These are phyloP conservation scores for Mycena rebaudengoi DNA, from an alignment of 768 basidiomycete genomes.

Conservation along the genomic window DNA sequence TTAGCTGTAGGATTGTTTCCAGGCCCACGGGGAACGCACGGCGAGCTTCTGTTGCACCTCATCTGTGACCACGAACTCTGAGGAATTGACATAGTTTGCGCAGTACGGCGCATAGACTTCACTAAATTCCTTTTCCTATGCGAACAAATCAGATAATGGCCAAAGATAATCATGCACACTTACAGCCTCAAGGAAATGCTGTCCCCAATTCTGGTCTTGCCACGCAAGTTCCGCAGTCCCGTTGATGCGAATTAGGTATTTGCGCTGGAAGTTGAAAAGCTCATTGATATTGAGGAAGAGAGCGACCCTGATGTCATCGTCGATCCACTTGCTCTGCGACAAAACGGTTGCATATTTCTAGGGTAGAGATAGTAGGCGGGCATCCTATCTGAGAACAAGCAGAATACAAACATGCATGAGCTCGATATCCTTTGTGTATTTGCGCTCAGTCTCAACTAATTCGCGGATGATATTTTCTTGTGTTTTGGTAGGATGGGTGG, in stretches of 20 bases:
- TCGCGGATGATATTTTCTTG: conserved; percentile 83
- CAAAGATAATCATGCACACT: conserved; percentile 51
- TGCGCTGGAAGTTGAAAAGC: conserved; percentile 94
- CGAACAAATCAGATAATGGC: conserved; percentile 55
- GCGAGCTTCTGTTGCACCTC: conserved; percentile 73
- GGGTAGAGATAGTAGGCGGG: conserved; percentile 20
- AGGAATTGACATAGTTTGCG: conserved; percentile 88
- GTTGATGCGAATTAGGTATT: conserved; percentile 89
- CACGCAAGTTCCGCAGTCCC: conserved; percentile 82
- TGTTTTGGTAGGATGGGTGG: conserved; percentile 41
- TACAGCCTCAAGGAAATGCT: conserved; percentile 82
- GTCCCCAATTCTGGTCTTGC: conserved; percentile 88
- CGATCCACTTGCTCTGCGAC: conserved; percentile 81
- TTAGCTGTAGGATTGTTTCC: conserved; percentile 48
- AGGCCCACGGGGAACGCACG: conserved; percentile 89
- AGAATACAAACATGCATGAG: conserved; percentile 81
- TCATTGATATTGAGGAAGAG: conserved; percentile 95
- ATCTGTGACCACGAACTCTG: conserved; percentile 83
- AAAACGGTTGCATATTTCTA: conserved; percentile 91
- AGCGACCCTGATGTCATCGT: conserved; percentile 92
- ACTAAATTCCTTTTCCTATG: conserved; percentile 94
- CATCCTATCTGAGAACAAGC: not conserved
- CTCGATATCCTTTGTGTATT: conserved; percentile 58
- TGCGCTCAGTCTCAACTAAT: conserved; percentile 44
- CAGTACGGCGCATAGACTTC: conserved; percentile 94